Base-by-base conservation (phyloP, 805 yeast species). In the Pichia pseudocactophila region DNA sequence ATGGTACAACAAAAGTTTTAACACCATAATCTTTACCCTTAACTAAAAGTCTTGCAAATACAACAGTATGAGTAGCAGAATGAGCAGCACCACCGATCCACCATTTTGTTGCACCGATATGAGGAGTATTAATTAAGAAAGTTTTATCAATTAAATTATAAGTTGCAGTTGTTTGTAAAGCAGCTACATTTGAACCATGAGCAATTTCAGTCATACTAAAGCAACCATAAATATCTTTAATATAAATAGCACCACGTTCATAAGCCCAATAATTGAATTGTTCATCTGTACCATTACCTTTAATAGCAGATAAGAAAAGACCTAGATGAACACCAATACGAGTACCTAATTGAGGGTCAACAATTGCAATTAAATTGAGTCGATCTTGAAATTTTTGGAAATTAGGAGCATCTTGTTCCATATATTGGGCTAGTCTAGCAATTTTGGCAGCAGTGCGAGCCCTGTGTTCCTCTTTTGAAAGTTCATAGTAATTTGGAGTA, bases 61-160 rank as follows among this genome's bases (percentile, higher is more conserved):
- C 82, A n/a, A 80, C 77, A 19, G 86, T 70, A 65, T 89, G 96
- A 25, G 89, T 86, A 6, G 96, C 86, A 17, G 95, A 80, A 62
- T 86, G 94, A 10, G 96, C 96, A 34, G 96, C 96, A 54, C 97
- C 97, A 37, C 97, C 97, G 55, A 89, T 89, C 97, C 97, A 89
- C 96, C 97, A 89, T 62, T 89, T 89, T 20, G 96, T 88, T 35
- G 97, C 96, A 30, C 94, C 89, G 42, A 84, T 62, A 57, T 88
- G 84, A 1, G 97, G 97, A 11, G 97, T 89, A 58, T 85, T 74
- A 55, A 89, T 78, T 42, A 73, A 59, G 57, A 89, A 84, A 49
- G 78, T 78, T 53, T 86, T 85, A 25, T 71, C 72, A 15, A 63
- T 65, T 16, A 68, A 65, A 59, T 86, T 80, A 59, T 73, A 89